Evolutionary conservation across 176 grass and related monocot genomes (phyloP), one percentile per base, ranked within the genome.

Genomic region (Ensete glaucum): DNA sequence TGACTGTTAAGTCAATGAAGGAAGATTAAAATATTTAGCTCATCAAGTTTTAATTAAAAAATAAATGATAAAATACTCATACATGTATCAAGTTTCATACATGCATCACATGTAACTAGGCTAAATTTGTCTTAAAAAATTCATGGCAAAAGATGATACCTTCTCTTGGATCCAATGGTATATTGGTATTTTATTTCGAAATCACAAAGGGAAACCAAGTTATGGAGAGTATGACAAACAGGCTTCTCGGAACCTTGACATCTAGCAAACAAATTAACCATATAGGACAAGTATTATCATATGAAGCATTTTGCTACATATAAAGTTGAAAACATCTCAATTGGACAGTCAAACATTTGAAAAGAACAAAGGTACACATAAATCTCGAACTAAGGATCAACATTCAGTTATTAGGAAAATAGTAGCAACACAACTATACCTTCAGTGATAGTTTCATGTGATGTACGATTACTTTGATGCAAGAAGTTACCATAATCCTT

Each of bases 401-500:
- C 11, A 76, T 43, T 27, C 50, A 77, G 53, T 58, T 43, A 43
- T 43, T 58, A 7, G 27, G 51, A 76, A 52, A 54, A 81, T 1
- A 84, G 59, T 69, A 75, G 55, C 79, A 23, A 81, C 48, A 53
- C 82, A 80, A 85, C 60, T 86, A 89, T 99, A 85, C 96, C 96
- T 91, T 85, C 64, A 78, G 82, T 84, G 66, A 73, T 83, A 83
- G 85, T 93, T 84, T 93, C 88, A 80, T 89, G 57, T 51, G 83
- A 82, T 65, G 82, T 67, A 75, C 82, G 63, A 77, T 54, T 86
- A 69, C 71, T 81, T 52, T 85, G 82, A 80, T 90, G 86, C 69
- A 86, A 84, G 24, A 86, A 86, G 73, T 81, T 89, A n/a, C 96
- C 91, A 78, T 99, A 99, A 34, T 89, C 92, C 71, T 85, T 95